Evolutionary conservation across 1,284 basidiomycete species (phyloP).

Genomic region (Papiliotrema nemorosa): DNA sequence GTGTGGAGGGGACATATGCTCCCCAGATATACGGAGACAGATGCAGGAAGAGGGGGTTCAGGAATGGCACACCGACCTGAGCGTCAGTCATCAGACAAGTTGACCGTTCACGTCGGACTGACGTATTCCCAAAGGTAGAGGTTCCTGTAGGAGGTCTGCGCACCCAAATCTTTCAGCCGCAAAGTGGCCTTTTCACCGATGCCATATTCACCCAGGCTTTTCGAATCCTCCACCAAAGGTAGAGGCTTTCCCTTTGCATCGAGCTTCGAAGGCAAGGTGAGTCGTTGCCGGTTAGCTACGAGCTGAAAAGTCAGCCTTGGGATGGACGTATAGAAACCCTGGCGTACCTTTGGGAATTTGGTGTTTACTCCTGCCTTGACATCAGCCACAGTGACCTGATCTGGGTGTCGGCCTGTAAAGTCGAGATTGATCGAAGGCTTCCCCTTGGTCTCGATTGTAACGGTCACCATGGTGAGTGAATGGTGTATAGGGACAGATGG

Average conservation of each 20-base stretch:
- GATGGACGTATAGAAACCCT: too few species aligned
- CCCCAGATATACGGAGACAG: slow-evolving; percentile 50
- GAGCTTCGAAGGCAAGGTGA: slow-evolving; percentile 51
- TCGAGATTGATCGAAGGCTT: slow-evolving; percentile 60
- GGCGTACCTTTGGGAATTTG: slow-evolving; percentile 54
- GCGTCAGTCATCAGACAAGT: slow-evolving; percentile 4
- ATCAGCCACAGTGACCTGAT: slow-evolving; percentile 48
- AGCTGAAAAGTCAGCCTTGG: slow-evolving; percentile 58
- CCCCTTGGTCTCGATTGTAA: slow-evolving; percentile 57
- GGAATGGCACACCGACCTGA: slow-evolving; percentile 81
- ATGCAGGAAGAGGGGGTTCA: slow-evolving; percentile 84
- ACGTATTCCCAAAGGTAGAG: slow-evolving; percentile 91
- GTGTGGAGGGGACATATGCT: slow-evolving; percentile 29
- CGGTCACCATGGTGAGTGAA: slow-evolving; percentile 55
- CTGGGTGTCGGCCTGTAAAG: slow-evolving; percentile 53
- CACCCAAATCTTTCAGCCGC: slow-evolving; percentile 77
- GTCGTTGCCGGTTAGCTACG: slow-evolving; percentile 65
- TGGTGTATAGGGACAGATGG: too few species aligned
- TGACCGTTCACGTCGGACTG: slow-evolving; percentile 42
- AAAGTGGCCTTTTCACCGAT: slow-evolving; percentile 60
- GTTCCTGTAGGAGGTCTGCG: slow-evolving; percentile 78
- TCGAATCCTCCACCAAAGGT: slow-evolving; percentile 62
- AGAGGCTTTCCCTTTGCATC: slow-evolving; percentile 43
- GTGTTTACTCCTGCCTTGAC: slow-evolving; percentile 49
- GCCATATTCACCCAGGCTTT: slow-evolving; percentile 59